phyloP scores from a whole-genome alignment of 345 rosid genomes.

The Fremontodendron californicum region DNA sequence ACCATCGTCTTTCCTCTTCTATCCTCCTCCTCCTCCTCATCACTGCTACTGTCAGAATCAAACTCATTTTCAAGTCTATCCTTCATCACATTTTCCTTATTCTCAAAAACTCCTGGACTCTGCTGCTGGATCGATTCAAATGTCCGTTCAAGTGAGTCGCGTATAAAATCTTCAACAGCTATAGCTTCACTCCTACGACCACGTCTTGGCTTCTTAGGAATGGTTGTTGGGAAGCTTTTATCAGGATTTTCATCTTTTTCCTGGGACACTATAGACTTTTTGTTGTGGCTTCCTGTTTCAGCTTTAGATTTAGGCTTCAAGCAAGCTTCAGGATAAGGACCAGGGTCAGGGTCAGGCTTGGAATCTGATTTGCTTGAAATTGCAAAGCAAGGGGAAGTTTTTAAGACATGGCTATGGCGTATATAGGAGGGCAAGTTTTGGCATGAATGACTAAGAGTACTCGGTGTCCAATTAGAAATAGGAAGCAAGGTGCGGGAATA shows the following conservation, averaged over 20 bases:
- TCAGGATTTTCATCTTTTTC: conserved; percentile 23
- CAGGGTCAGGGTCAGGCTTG: conserved; percentile 19
- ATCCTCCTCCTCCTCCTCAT: conserved; percentile 25
- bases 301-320: conserved; percentile 28
- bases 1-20: conserved; percentile 42
- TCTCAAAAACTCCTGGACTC: conserved; percentile 49
- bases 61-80: conserved; percentile 30
- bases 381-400: conserved; percentile 29
- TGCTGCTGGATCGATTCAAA: conserved; percentile 59
- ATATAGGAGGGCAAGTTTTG: not conserved
- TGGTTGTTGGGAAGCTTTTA: conserved; percentile 35
- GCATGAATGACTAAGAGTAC: not conserved
- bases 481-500: not conserved
- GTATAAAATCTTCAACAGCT: conserved; percentile 77
- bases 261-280: conserved; percentile 18
- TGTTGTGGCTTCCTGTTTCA: conserved; percentile 13
- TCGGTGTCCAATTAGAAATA: not conserved
- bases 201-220: conserved; percentile 57
- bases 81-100: conserved; percentile 46
- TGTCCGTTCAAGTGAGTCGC: conserved; percentile 58
- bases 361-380: conserved; percentile 40
- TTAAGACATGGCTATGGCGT: conserved; percentile 6
- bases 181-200: conserved; percentile 78
- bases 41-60: conserved; percentile 27
- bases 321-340: conserved; percentile 24